Evolutionary conservation across 2,329 filamentous ascomycete species (phyloP).

Genomic region (Beauveria pseudobassiana): DNA sequence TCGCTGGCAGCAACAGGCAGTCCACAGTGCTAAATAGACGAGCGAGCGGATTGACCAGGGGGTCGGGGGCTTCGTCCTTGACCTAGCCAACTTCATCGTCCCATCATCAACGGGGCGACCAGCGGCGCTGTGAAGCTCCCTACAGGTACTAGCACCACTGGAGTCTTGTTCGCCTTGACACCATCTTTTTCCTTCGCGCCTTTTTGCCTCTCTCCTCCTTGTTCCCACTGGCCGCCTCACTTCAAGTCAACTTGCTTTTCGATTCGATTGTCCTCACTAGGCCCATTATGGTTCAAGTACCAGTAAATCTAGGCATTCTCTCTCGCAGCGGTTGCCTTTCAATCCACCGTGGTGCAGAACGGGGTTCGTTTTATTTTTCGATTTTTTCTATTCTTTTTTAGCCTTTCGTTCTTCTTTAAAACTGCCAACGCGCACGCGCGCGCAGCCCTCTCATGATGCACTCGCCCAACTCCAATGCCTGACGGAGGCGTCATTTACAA

Average conservation of each 20-base stretch:
- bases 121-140: conserved; percentile 1
- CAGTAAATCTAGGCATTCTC: too few relatives aligned
- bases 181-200: not conserved
- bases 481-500: not conserved
- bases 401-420: not conserved
- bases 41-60: not conserved
- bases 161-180: not conserved
- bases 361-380: not conserved
- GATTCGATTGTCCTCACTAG: not conserved
- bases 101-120: not conserved
- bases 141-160: conserved; percentile 1
- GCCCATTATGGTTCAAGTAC: not conserved
- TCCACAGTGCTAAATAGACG: not conserved
- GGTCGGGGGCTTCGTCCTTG: not conserved
- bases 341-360: not conserved
- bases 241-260: not conserved
- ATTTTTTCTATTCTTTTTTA: not conserved
- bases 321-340: not conserved
- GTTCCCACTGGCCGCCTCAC: not conserved
- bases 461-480: not conserved
- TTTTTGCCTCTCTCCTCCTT: not conserved
- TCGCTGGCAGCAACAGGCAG: not conserved
- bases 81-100: not conserved
- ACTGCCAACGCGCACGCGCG: not conserved
- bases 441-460: too few relatives aligned